These are phyloP conservation scores for Phytopythium helicoides DNA, from an alignment of 352 stramenopile species.

Conservation along the genomic window DNA sequence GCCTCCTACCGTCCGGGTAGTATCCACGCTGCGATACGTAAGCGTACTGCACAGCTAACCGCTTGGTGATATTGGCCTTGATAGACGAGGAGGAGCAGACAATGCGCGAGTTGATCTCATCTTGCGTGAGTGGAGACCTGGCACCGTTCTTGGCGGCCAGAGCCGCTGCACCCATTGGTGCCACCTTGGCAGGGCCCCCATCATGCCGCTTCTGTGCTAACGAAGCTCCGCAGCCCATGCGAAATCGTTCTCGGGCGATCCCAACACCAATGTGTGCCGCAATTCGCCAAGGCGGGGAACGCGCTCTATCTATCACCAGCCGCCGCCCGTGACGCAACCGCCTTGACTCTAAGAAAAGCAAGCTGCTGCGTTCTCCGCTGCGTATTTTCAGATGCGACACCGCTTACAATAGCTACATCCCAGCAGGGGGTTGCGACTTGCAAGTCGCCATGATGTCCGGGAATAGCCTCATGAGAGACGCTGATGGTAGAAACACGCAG, in stretches of 20 bases:
- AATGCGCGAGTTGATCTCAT: constrained; percentile 84
- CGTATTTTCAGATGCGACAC: no score
- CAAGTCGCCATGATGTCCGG: no score
- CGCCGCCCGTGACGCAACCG: no score
- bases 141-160: constrained; percentile 28
- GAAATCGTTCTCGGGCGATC: not conserved
- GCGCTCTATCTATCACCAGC: no score
- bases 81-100: constrained; percentile 75
- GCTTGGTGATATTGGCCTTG: constrained; percentile 56
- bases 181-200: constrained; percentile 42
- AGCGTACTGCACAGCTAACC: constrained; percentile 83
- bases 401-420: no score
- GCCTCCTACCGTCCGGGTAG: constrained; percentile 90
- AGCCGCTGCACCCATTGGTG: constrained; percentile 16
- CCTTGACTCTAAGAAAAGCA: no score
- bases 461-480: no score
- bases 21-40: constrained; percentile 94
- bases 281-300: not conserved
- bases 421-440: no score
- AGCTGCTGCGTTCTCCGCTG: no score
- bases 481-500: no score
- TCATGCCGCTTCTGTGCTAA: constrained; percentile 39
- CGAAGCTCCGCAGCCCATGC: constrained; percentile 71
- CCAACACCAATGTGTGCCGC: not conserved
- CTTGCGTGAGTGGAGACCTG: constrained; percentile 71